Conservation (phyloP, 768 basidiomycete genomes). For the Trametes cubensis region DNA sequence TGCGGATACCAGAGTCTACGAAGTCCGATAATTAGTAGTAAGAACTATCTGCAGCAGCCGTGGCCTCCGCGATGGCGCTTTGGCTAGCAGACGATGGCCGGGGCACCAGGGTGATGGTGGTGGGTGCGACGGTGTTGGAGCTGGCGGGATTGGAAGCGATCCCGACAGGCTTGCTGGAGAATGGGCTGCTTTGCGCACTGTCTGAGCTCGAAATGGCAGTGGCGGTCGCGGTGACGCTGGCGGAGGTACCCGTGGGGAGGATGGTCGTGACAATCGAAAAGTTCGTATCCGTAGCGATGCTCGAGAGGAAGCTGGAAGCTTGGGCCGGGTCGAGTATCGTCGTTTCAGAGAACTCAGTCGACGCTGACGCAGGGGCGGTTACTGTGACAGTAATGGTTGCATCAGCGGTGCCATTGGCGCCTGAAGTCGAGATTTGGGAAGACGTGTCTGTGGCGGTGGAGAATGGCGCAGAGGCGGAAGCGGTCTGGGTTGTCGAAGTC, state of each 20-base stretch:
- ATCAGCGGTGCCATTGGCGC: conserved; percentile 29
- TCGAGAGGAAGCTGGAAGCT: conserved; percentile 45
- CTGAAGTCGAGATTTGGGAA: conserved; percentile 5
- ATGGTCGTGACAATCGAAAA: conserved; percentile 17
- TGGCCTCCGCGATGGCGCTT: not conserved
- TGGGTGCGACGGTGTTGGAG: conserved; percentile 6
- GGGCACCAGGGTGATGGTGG: conserved; percentile 10
- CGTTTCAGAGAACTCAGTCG: conserved; percentile 35
- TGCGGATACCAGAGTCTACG: not conserved
- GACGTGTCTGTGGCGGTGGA: not conserved
- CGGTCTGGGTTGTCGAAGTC: conserved; percentile 23
- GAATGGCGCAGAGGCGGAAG: conserved; percentile 19
- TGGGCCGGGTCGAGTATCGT: conserved; percentile 47
- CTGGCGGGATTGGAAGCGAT: conserved; percentile 6
- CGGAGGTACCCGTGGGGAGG: not conserved
- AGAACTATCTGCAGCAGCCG: not conserved
- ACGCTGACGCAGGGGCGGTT: conserved; percentile 23
- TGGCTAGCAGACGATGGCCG: not conserved
- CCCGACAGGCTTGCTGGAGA: conserved; percentile 15
- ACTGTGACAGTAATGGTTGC: conserved; percentile 29
- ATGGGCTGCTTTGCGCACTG: not conserved
- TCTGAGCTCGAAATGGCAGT: not conserved
- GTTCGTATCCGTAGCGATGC: conserved; percentile 33
- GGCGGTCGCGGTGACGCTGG: not conserved
- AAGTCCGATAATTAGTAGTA: conserved; percentile 8